A percentile compares a stretch with the other conserved stretches of the same genome.
These are phyloP conservation scores for Microcos paniculata DNA, from an alignment of 345 rosid species.

Conservation along the genomic window DNA sequence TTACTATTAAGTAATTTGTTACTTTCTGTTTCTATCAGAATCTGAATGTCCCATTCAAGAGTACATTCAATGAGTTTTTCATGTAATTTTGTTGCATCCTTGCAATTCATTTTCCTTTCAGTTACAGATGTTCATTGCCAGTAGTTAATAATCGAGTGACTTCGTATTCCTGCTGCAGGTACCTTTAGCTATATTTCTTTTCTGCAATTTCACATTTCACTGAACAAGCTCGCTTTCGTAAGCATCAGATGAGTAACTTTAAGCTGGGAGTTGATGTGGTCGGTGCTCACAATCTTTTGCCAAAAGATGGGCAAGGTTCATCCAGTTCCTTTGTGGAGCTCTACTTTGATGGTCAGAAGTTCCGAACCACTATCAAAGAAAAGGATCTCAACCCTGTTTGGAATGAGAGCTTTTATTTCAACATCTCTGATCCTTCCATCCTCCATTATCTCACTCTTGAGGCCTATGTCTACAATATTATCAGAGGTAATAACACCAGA, in stretches of 20 bases:
- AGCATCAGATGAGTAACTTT: constrained; percentile 59
- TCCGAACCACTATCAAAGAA: constrained; percentile 84
- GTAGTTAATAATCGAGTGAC: not conserved
- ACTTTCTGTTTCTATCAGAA: not conserved
- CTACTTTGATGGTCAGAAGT: constrained; percentile 80
- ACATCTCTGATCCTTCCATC: constrained; percentile 79
- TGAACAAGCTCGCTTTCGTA: constrained; percentile 15
- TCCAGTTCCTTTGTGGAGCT: constrained; percentile 85
- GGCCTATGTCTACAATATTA: constrained; percentile 58
- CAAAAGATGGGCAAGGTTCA: constrained; percentile 94
- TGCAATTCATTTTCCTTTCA: not conserved
- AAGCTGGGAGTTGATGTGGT: constrained; percentile 88
- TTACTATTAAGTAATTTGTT: not conserved
- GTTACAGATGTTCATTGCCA: constrained; percentile 12
- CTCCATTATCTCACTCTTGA: constrained; percentile 80
- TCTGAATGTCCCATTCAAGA: not conserved
- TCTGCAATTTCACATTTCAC: constrained; percentile 5
- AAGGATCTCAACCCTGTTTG: constrained; percentile 91
- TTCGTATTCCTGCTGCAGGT: constrained; percentile 35
- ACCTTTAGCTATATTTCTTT: constrained; percentile 16
- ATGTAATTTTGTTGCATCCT: not conserved
- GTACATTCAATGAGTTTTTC: constrained; percentile 1
- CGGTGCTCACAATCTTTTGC: constrained; percentile 88
- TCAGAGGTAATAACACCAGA: constrained; percentile 63
- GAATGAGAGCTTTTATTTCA: constrained; percentile 97